Conservation (phyloP, 2,329 filamentous ascomycete genomes). For the Lomentospora prolificans region DNA sequence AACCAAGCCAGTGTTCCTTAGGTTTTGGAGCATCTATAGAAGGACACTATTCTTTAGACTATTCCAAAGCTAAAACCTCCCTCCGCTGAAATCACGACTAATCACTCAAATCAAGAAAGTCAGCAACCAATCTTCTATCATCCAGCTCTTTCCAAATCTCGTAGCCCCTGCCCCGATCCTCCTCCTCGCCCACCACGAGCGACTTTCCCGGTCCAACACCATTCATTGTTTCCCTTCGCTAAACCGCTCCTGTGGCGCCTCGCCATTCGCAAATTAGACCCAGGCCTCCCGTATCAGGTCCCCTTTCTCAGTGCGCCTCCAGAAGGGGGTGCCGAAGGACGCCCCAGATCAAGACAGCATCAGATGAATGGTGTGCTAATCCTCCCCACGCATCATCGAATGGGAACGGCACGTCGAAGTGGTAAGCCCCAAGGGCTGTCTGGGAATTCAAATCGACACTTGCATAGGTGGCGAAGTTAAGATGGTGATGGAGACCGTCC, state of each 20-base stretch:
- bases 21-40: too few species aligned
- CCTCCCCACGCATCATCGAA: constrained; percentile 15
- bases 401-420: constrained; percentile 16
- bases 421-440: constrained; percentile 12
- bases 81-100: neutral
- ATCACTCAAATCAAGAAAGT: neutral
- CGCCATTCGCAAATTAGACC: neutral
- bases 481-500: neutral
- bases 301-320: neutral
- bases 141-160: neutral
- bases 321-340: constrained; percentile 6
- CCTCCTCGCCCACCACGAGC: neutral
- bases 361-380: constrained; percentile 13
- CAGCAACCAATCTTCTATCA: neutral
- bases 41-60: too few species aligned
- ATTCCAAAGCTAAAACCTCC: too few species aligned
- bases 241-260: neutral
- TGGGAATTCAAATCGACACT: neutral
- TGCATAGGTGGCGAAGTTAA: neutral
- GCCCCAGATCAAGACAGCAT: constrained; percentile 15
- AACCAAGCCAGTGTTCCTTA: too few species aligned
- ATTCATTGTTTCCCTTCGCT: neutral
- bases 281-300: neutral
- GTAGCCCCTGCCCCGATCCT: neutral
- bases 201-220: neutral